A percentile compares a stretch with the other conserved stretches of the same genome.
Conservation (phyloP, 2,329 filamentous ascomycete genomes). For the Ilyonectria destructans region DNA sequence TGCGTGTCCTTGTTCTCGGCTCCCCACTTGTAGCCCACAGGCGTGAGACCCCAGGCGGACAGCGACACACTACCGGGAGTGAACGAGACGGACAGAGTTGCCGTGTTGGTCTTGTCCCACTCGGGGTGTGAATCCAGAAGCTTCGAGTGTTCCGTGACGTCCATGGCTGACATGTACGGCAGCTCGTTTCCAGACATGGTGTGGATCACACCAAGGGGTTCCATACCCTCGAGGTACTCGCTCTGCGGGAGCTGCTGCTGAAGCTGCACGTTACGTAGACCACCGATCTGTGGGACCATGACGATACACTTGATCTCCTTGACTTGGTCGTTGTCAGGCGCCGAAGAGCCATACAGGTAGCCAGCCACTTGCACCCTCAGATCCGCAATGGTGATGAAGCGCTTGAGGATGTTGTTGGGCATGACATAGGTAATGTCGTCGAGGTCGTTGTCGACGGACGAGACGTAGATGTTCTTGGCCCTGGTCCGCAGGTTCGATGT, state of each 20-base stretch:
- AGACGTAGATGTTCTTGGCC: conserved; percentile 99
- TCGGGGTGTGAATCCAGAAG: conserved; percentile 84
- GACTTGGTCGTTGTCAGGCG: conserved; percentile 94
- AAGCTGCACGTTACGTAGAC: conserved; percentile 91
- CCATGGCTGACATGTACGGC: conserved; percentile 94
- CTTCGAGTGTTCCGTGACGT: conserved; percentile 94
- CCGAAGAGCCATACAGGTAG: conserved; percentile 94
- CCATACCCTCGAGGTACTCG: conserved; percentile 88
- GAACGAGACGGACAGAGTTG: conserved; percentile 96
- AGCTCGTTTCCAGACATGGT: conserved; percentile 95
- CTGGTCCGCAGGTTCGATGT: conserved; percentile 95
- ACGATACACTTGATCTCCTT: conserved; percentile 98
- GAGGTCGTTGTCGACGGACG: conserved; percentile 91
- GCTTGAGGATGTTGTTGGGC: conserved; percentile 98
- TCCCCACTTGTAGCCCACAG: conserved; percentile 96
- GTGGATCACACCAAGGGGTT: conserved; percentile 95
- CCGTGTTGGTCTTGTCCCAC: conserved; percentile 85
- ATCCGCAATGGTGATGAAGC: conserved; percentile 98
- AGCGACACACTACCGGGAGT: conserved; percentile 97
- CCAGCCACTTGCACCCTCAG: conserved; percentile 96
- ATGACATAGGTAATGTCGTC: conserved; percentile 97
- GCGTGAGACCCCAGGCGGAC: conserved; percentile 93
- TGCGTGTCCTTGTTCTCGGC: conserved; percentile 94
- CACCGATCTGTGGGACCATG: conserved; percentile 97
- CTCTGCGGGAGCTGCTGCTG: conserved; percentile 93